Evolutionary conservation across 106 monocot genomes (phyloP), one percentile per base, ranked within the genome.

Genomic region (Allium cepa): DNA sequence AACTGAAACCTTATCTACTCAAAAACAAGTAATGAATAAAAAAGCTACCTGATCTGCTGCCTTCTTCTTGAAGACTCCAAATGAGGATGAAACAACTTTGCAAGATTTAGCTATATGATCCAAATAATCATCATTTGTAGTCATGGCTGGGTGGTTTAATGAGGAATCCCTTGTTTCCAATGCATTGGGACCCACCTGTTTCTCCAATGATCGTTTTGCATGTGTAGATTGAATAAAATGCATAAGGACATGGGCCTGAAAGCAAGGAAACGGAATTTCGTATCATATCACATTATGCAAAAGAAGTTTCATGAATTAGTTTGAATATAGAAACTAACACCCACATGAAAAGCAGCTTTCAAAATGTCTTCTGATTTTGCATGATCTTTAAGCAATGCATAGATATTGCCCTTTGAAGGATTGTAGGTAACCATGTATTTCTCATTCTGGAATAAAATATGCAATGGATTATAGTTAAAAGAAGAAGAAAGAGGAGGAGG

Each of bases 401-500:
- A 91, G 10, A 91, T 79, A 51, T 86, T 95, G 63, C 85, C 88
- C 71, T 88, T 95, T 61, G 75, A 67, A 17, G 78, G 94, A 69
- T 95, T 95, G 64, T 95, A 88, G 7, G 88, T 91, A 46, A 95
- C 81, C 45, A 95, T 86, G 66, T 91, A 95, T 79, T 70, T 79
- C 69, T 95, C 88, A 72, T 73, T 82, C 94, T 95, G 79, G 51
- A 49, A 71, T 62, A 7, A 10, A 45, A 68, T 45, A 69, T 27
- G 57, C 36, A 36, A 36, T 36, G 36, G 3, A 5, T 36, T 36
- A 36, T 3, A 5, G 36, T 36, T 36, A 36, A 36, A 36, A 4
- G 36, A 36, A 36, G 36, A 22, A 22, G 22, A 22, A 22, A 22
- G 22, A 22, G 22, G 22, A 22, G 22, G 22, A 22, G 22, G 22